A percentile compares a stretch with the other conserved stretches of the same genome.
These are phyloP conservation scores for Hymenoscyphus occultus DNA, from an alignment of 2,329 filamentous ascomycete genomes.

Conservation along the genomic window DNA sequence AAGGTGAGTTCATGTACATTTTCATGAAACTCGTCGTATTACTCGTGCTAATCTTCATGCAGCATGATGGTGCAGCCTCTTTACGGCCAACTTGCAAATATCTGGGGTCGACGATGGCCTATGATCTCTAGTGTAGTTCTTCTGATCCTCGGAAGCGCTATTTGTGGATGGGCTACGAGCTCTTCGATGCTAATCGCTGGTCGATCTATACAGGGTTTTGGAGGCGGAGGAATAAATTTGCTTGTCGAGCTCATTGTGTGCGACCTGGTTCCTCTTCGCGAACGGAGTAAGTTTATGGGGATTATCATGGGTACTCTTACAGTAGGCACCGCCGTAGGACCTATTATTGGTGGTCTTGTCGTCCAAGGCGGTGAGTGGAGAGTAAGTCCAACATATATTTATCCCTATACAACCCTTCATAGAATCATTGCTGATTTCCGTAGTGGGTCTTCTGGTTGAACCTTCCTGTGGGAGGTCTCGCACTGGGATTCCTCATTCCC, in stretches of 20 bases:
- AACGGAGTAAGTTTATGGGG: constrained; percentile 5
- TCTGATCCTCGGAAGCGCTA: constrained; percentile 51
- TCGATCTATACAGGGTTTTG: constrained; percentile 45
- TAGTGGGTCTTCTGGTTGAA: too few relatives aligned
- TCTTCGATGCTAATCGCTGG: constrained; percentile 48
- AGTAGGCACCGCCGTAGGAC: too few relatives aligned
- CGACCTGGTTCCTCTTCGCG: not conserved
- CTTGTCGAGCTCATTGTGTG: constrained; percentile 5
- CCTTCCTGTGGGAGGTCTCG: too few relatives aligned
- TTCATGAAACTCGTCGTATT: too few relatives aligned
- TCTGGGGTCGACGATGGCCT: constrained; percentile 50
- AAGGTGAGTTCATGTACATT: too few relatives aligned
- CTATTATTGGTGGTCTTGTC: too few relatives aligned
- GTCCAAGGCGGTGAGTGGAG: too few relatives aligned
- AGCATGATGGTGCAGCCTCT: constrained; percentile 48
- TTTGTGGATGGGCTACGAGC: constrained; percentile 47
- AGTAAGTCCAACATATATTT: too few relatives aligned
- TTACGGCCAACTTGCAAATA: constrained; percentile 48
- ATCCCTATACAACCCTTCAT: too few relatives aligned
- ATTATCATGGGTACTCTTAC: not conserved
- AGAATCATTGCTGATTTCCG: too few relatives aligned
- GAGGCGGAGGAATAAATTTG: constrained; percentile 7
- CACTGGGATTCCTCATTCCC: too few relatives aligned
- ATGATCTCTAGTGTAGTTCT: constrained; percentile 42
- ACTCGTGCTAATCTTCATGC: not conserved